Evolutionary conservation across 345 rosid species (phyloP).

Genomic region (Theobroma cacao): DNA sequence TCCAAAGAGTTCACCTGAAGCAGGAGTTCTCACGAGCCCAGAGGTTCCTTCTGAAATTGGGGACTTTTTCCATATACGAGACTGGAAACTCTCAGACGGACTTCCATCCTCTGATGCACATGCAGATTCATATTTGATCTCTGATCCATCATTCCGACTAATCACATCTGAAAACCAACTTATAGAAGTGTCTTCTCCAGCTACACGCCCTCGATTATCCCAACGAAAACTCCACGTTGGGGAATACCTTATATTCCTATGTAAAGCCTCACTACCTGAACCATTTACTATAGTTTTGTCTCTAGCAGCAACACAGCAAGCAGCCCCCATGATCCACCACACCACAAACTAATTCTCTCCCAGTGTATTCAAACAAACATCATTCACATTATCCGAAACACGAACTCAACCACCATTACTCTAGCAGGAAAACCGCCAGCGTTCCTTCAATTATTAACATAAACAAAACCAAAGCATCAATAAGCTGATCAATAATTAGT

Average conservation of each 20-base stretch:
- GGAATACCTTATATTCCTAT: constrained; percentile 69
- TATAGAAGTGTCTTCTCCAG: constrained; percentile 82
- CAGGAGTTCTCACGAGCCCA: constrained; percentile 40
- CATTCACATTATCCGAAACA: constrained; percentile 26
- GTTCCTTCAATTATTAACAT: constrained; percentile 3
- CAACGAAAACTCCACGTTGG: constrained; percentile 94
- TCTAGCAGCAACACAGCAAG: constrained; percentile 95
- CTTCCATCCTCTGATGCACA: constrained; percentile 71
- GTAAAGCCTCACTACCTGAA: constrained; percentile 54
- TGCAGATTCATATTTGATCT: constrained; percentile 54
- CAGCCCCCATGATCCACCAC: constrained; percentile 72
- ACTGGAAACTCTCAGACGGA: constrained; percentile 50
- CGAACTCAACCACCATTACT: constrained; percentile 11
- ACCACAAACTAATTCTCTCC: constrained; percentile 18
- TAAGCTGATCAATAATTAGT: background rate
- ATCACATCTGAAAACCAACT: constrained; percentile 70
- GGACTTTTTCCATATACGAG: constrained; percentile 63
- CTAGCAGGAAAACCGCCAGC: background rate
- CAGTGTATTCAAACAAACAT: constrained; percentile 11
- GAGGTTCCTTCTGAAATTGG: constrained; percentile 49
- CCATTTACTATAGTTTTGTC: constrained; percentile 73
- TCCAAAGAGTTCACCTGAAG: constrained; percentile 57
- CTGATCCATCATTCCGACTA: constrained; percentile 50
- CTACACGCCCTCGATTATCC: constrained; percentile 96
- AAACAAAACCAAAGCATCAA: background rate